Conservation (phyloP, 1,284 basidiomycete species). For the Megacollybia platyphylla region DNA sequence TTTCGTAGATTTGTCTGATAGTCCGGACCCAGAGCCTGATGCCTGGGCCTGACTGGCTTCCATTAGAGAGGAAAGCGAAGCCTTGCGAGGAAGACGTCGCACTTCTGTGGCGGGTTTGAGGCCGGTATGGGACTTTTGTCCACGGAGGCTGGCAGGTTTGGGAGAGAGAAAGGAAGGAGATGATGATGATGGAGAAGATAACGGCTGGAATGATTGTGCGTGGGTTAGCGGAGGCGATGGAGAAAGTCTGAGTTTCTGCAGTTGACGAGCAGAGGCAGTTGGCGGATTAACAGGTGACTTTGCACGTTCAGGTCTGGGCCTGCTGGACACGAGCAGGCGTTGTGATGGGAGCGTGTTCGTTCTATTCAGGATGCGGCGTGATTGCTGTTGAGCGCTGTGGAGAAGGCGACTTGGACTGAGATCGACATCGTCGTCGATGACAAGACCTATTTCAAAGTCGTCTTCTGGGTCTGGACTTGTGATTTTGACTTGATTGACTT, state of each 20-base stretch:
- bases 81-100: constrained; percentile 56
- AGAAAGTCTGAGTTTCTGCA: constrained; percentile 53
- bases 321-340: constrained; percentile 45
- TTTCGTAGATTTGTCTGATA: constrained; percentile 22
- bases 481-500: constrained; percentile 35
- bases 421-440: constrained; percentile 70
- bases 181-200: constrained; percentile 35
- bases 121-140: constrained; percentile 70
- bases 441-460: constrained; percentile 70
- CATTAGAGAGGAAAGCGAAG: constrained; percentile 61
- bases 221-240: constrained; percentile 51
- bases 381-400: constrained; percentile 35
- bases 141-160: constrained; percentile 60
- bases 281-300: constrained; percentile 62
- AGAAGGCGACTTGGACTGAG: constrained; percentile 64
- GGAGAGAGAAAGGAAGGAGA: constrained; percentile 40
- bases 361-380: constrained; percentile 29
- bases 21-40: constrained; percentile 32
- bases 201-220: constrained; percentile 45
- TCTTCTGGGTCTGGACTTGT: constrained; percentile 58
- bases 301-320: constrained; percentile 44
- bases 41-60: constrained; percentile 44
- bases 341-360: constrained; percentile 49
- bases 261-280: constrained; percentile 46
- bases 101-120: constrained; percentile 46